Evolutionary conservation across 78 protist species (phyloP).

Genomic region (Dictyostelium purpureum): DNA sequence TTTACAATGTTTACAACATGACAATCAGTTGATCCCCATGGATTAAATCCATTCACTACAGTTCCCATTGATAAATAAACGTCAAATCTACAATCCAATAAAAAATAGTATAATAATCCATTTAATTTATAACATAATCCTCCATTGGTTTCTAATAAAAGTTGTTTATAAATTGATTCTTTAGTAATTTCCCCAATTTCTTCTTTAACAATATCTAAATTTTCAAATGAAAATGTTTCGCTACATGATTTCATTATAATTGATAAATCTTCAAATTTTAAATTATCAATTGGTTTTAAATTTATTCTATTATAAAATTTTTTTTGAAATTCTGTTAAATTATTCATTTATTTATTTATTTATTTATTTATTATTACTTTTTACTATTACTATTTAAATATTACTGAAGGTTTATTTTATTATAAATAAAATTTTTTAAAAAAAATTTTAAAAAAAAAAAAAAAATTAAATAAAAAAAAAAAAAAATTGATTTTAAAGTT

Average conservation of each 20-base stretch:
- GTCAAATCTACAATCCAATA: not conserved
- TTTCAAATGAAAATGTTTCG: not conserved
- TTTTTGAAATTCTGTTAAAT: not conserved
- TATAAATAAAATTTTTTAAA: no score
- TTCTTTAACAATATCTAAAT: not conserved
- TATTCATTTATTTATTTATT: no score
- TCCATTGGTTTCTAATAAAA: not conserved
- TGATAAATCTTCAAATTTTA: not conserved
- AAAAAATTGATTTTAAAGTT: no score
- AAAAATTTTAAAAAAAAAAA: no score
- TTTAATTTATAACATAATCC: slow-evolving; percentile 33
- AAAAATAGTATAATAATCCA: slow-evolving; percentile 12
- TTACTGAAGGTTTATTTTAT: no score
- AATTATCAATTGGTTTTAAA: not conserved
- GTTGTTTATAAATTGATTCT: not conserved
- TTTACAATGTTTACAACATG: not conserved
- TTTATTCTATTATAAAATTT: not conserved
- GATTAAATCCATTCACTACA: not conserved
- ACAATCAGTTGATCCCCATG: not conserved
- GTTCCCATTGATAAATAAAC: not conserved
- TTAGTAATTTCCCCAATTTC: not conserved
- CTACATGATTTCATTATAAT: not conserved
- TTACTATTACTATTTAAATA: no score
- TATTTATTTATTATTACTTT: no score
- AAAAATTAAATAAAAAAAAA: no score